A percentile compares a stretch with the other conserved stretches of the same genome.
phyloP scores from a whole-genome alignment of 23 red algal species.

The Cyanidiococcus yangmingshanensis region DNA sequence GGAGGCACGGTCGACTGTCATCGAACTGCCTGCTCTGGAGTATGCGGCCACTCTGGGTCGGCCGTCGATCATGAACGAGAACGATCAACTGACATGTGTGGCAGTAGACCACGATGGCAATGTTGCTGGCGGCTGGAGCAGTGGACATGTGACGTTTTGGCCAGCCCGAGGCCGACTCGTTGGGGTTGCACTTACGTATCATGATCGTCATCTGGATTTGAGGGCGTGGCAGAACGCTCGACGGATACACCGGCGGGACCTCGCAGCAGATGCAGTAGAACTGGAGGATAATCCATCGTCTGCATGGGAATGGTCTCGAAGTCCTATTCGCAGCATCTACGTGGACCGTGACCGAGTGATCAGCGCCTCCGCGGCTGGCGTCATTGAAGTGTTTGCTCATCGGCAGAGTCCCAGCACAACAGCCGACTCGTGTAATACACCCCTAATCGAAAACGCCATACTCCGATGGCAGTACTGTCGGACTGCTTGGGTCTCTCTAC shows the following conservation, averaged over 20 bases:
- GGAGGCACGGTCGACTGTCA: conserved; percentile 6
- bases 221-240: background rate
- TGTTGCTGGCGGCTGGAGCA: conserved; percentile 20
- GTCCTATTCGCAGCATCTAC: conserved; percentile 10
- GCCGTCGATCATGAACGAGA: conserved; percentile 12
- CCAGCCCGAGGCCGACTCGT: background rate
- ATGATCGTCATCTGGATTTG: background rate
- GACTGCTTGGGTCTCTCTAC: background rate
- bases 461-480: background rate
- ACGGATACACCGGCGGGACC: background rate
- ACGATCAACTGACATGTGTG: conserved; percentile 6
- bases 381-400: background rate
- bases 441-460: background rate
- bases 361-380: background rate
- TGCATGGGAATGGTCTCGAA: background rate
- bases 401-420: background rate
- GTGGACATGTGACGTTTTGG: conserved; percentile 13
- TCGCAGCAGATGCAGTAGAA: background rate
- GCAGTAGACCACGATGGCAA: background rate
- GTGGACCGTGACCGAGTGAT: conserved; percentile 13
- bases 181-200: background rate
- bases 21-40: conserved; percentile 11
- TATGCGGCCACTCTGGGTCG: conserved; percentile 18
- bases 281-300: background rate
- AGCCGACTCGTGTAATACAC: background rate